A percentile compares a stretch with the other conserved stretches of the same genome.
Evolutionary conservation across 768 basidiomycete species (phyloP).

Genomic region (Phylloporus arenicola): DNA sequence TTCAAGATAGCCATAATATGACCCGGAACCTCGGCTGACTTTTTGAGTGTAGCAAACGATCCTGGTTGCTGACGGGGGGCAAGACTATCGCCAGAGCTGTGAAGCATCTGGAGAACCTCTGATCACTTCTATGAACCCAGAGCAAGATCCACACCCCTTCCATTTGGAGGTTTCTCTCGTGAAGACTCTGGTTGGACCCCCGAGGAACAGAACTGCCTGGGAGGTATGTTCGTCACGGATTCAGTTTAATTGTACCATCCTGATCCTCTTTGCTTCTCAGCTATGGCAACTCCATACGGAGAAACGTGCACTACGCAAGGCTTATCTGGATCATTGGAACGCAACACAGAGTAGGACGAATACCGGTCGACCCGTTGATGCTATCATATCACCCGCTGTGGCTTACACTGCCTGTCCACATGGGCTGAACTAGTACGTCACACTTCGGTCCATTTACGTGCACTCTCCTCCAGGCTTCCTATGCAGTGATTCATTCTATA

Average conservation of each 20-base stretch:
- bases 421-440: constrained; percentile 36
- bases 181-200: constrained; percentile 42
- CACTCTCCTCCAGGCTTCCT: constrained; percentile 1
- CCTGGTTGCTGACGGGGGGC: constrained; percentile 37
- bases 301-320: constrained; percentile 37
- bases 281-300: constrained; percentile 45
- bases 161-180: constrained; percentile 41
- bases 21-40: background rate
- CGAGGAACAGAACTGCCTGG: constrained; percentile 35
- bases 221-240: constrained; percentile 34
- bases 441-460: background rate
- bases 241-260: background rate
- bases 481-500: constrained; percentile 39
- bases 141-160: constrained; percentile 31
- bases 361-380: constrained; percentile 49
- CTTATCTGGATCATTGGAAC: constrained; percentile 47
- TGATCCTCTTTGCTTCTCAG: constrained; percentile 11
- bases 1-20: background rate
- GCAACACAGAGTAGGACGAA: constrained; percentile 37
- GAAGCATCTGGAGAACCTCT: constrained; percentile 41
- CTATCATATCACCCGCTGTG: constrained; percentile 43
- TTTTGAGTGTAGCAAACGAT: constrained; percentile 30
- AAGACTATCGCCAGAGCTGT: constrained; percentile 34
- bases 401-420: constrained; percentile 43
- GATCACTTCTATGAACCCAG: constrained; percentile 35